Evolutionary conservation across 1,284 basidiomycete species (phyloP).

Genomic region (Pascua guehoae): DNA sequence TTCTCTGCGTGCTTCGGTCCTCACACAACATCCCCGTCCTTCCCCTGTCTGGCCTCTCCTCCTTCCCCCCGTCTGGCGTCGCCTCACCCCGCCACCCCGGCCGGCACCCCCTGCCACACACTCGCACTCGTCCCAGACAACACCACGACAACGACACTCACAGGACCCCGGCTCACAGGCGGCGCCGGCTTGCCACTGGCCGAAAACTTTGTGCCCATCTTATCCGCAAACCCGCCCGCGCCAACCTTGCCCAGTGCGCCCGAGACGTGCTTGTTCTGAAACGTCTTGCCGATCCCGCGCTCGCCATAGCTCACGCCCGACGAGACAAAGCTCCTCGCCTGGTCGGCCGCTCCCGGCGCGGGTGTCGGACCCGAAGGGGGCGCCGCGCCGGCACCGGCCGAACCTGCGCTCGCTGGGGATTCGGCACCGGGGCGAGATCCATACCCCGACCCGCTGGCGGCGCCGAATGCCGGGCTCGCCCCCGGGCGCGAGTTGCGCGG

Average conservation of each 20-base stretch:
- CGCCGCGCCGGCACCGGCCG: neutral
- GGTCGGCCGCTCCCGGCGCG: neutral
- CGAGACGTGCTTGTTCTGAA: conserved; percentile 14
- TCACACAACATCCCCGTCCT: too few relatives aligned
- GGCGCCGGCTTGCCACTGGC: conserved; percentile 1
- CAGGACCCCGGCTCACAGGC: neutral
- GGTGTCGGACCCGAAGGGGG: neutral
- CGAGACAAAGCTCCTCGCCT: conserved; percentile 27
- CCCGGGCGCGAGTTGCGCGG: too few relatives aligned
- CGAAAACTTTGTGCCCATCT: neutral
- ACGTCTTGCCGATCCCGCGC: conserved; percentile 13
- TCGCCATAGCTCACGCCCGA: conserved; percentile 27
- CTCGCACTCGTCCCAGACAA: neutral
- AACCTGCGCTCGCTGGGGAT: neutral
- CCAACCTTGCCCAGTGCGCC: conserved; percentile 22
- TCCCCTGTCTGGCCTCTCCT: too few relatives aligned
- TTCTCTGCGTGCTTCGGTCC: too few relatives aligned
- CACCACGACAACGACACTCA: neutral
- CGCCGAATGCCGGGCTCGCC: too few relatives aligned
- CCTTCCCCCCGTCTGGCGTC: too few relatives aligned
- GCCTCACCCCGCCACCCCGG: too few relatives aligned
- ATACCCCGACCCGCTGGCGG: too few relatives aligned
- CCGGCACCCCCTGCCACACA: neutral
- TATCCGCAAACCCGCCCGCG: conserved; percentile 11
- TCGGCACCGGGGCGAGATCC: too few relatives aligned